Base-by-base conservation (phyloP, 441 rosid genomes). In the Erodium texanum region DNA sequence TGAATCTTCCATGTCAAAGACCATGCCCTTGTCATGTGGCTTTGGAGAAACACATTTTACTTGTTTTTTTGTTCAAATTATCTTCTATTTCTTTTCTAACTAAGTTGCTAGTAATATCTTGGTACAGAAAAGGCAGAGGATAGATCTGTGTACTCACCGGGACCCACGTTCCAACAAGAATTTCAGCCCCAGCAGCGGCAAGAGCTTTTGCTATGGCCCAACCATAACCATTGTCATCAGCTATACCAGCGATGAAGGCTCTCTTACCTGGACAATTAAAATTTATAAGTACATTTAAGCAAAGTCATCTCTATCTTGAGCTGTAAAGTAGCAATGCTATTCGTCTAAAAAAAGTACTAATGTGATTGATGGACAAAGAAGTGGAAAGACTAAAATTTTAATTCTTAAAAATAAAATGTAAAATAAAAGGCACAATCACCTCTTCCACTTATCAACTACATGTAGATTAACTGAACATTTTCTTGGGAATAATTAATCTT, bases 151-250 rank as follows among this genome's bases (percentile, higher is more conserved):
- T 48, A 77, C 97, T 71, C 81, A 94, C 99, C 71, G 99, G 99
- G 67, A 94, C 98, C 98, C 99, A 94, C 58, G 99, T 94, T 43
- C 98, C 99, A 56, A 94, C 85, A 64, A 94, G 75, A 62, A 91
- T 94, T 81, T 94, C 97, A 69, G 99, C 97, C 54, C 99, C 99
- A 58, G 99, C 92, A 77, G 97, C 92, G 50, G 97, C 99, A 77
- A 94, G 99, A 75, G 99, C 86, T 75, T 94, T 91, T 9, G 99
- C 97, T 52, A 94, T 89, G 18, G 99, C 99, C 99, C 99, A 94
- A 70, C 99, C 99, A 64, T 91, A 94, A 59, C 99, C 99, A 71
- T 94, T 87, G 70, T 91, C 97, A 84, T 94, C 99, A 59, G 99
- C 99, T 65, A 94, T 80, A 74, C 97, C 99, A 71, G 99, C 99